Percentiles rank a stretch among this genome's conserved stretches.
Conservation (phyloP, 2,329 filamentous ascomycete genomes). For the Exophiala sp. region DNA sequence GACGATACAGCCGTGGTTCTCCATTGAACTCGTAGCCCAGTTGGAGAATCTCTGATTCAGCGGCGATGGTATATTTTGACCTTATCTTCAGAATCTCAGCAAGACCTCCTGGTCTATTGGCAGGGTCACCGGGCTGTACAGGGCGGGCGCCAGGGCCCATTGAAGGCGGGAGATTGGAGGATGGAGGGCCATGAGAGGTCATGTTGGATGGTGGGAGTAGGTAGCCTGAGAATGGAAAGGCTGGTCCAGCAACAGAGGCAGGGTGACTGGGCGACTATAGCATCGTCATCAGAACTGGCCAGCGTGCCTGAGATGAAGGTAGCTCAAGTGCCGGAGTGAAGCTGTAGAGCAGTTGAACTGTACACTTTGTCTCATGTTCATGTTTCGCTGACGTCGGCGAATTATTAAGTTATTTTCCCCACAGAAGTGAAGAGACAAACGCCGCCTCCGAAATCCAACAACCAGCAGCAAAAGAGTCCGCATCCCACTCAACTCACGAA, state of each 20-base stretch:
- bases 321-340: too few species aligned
- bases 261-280: too few species aligned
- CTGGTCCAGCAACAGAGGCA: too few species aligned
- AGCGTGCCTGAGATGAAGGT: too few species aligned
- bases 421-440: too few species aligned
- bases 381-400: not conserved
- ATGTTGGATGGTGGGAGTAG: conserved; percentile 8
- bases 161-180: conserved; percentile 22
- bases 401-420: too few species aligned
- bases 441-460: not conserved
- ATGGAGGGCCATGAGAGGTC: conserved; percentile 16
- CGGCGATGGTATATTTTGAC: conserved; percentile 20
- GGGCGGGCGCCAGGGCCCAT: conserved; percentile 27
- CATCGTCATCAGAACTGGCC: too few species aligned
- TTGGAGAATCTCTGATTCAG: conserved; percentile 15
- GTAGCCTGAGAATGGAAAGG: not conserved
- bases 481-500: not conserved
- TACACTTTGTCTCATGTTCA: too few species aligned
- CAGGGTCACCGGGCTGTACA: conserved; percentile 16
- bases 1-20: conserved; percentile 14
- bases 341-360: too few species aligned
- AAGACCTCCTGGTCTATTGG: conserved; percentile 2
- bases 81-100: conserved; percentile 20
- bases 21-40: conserved; percentile 25
- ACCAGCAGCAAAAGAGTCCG: not conserved